Evolutionary conservation across 2,329 filamentous ascomycete genomes (phyloP).

Genomic region (Aspergillus cejpii): DNA sequence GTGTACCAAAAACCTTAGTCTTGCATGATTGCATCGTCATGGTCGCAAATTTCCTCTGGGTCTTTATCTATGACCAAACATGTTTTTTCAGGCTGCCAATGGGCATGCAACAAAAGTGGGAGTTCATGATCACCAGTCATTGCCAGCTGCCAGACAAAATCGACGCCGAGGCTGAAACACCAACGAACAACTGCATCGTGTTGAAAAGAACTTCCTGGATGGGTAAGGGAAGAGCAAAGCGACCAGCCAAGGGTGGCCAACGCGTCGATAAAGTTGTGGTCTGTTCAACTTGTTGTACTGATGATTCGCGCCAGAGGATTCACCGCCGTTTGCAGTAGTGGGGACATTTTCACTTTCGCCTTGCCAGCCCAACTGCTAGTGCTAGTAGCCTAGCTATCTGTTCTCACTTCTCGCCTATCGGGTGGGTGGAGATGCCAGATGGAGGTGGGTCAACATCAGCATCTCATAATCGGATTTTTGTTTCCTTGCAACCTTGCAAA

Average conservation of each 20-base stretch:
- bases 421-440: background rate
- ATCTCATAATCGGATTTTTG: background rate
- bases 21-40: background rate
- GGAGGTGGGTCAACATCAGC: background rate
- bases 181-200: background rate
- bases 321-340: background rate
- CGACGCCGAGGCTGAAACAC: background rate
- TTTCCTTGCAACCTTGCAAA: too few species aligned
- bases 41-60: background rate
- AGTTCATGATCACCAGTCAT: background rate
- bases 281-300: background rate
- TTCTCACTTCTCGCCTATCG: background rate
- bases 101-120: background rate
- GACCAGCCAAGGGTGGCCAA: background rate
- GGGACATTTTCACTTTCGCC: background rate
- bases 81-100: background rate
- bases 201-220: background rate
- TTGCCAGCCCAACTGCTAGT: background rate
- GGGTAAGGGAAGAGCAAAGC: background rate
- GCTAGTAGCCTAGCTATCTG: too few species aligned
- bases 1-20: background rate
- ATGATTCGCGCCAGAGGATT: background rate
- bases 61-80: background rate
- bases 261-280: background rate
- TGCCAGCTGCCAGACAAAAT: background rate